Percentiles rank a stretch among this genome's conserved stretches.
phyloP scores from a whole-genome alignment of 148 eudicot genomes.

The Vaccinium darrowii region DNA sequence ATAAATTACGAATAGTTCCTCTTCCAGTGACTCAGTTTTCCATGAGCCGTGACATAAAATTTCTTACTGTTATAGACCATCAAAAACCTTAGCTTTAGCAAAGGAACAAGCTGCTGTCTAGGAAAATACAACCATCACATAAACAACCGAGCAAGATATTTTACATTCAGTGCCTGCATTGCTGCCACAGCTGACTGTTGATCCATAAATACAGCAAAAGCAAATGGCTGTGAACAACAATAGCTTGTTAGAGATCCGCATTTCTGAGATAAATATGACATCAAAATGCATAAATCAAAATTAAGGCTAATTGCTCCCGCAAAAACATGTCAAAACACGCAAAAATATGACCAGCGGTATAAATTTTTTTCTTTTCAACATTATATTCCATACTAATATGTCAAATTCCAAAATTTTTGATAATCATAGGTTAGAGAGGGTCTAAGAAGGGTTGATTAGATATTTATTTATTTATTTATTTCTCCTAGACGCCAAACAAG shows the following conservation, averaged over 20 bases:
- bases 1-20: neutral
- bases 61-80: neutral
- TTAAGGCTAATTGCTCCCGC: neutral
- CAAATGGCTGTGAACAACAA: slow-evolving; percentile 65
- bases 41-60: neutral
- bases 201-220: slow-evolving; percentile 74
- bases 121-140: neutral
- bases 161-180: slow-evolving; percentile 84
- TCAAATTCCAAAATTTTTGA: too few relatives aligned
- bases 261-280: neutral
- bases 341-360: too few relatives aligned
- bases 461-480: too few relatives aligned
- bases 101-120: neutral
- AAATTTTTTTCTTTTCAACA: too few relatives aligned
- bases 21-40: neutral
- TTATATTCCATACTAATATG: too few relatives aligned
- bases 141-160: slow-evolving; percentile 17
- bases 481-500: too few relatives aligned
- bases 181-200: slow-evolving; percentile 86
- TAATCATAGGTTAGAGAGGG: too few relatives aligned
- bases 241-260: slow-evolving; percentile 21
- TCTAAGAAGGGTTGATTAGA: too few relatives aligned
- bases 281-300: neutral
- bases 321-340: neutral
- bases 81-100: neutral